Conservation (phyloP, 2,329 filamentous ascomycete species). For the Nigrospora sphaerica region DNA sequence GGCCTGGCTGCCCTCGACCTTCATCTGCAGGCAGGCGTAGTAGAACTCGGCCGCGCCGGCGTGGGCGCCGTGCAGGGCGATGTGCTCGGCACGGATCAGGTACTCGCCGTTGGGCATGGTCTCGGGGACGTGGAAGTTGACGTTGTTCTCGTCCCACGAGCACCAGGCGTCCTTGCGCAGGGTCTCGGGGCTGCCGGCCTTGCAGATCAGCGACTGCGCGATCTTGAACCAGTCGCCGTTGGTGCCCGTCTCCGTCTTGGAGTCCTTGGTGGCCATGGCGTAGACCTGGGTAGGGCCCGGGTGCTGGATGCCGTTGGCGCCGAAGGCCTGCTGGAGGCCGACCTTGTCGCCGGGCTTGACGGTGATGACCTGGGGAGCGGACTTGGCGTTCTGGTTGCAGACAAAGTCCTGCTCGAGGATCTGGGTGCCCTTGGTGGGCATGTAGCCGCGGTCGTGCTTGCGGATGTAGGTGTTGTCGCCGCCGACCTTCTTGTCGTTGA, state of each 20-base stretch:
- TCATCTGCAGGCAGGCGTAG: constrained; percentile 4
- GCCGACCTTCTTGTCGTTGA: constrained; percentile 12
- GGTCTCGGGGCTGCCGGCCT: constrained; percentile 1
- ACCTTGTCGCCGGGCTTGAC: constrained; percentile 21
- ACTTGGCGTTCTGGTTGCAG: constrained; percentile 16
- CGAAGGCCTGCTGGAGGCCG: constrained; percentile 17
- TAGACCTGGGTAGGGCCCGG: constrained; percentile 10
- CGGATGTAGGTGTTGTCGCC: constrained; percentile 14
- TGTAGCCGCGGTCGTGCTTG: constrained; percentile 19
- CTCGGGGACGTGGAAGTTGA: constrained; percentile 14
- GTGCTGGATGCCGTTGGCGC: constrained; percentile 12
- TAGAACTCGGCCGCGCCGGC: constrained; percentile 11
- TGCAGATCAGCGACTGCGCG: constrained; percentile 3
- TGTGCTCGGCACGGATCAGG: constrained; percentile 18
- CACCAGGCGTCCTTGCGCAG: constrained; percentile 2
- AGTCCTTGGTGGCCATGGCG: constrained; percentile 5
- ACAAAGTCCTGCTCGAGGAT: constrained; percentile 20
- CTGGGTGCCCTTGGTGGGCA: constrained; percentile 11
- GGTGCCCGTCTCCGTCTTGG: constrained; percentile 5
- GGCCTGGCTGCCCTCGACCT: constrained; percentile 4
- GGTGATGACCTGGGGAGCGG: constrained; percentile 15
- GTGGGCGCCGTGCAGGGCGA: constrained; percentile 16
- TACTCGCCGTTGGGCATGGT: constrained; percentile 16
- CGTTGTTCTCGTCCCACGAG: constrained; percentile 5
- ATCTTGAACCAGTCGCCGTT: constrained; percentile 12